phyloP scores from a whole-genome alignment of 2,329 filamentous ascomycete genomes.

The Chrysosporium keratinophilum region DNA sequence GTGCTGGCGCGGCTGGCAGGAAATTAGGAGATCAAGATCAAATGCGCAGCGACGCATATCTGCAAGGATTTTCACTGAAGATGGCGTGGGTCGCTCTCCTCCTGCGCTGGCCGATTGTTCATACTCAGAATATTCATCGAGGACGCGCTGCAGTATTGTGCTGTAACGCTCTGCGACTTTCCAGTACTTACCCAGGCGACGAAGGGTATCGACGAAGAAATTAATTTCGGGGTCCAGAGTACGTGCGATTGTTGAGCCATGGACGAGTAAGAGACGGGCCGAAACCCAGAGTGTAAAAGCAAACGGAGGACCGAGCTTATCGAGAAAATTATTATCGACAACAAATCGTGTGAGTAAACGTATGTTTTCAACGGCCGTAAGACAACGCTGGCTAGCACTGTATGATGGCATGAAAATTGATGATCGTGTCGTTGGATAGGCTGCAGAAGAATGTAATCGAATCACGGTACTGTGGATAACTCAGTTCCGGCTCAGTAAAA shows the following conservation, averaged over 20 bases:
- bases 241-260: conserved; percentile 80
- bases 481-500: neutral
- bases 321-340: conserved; percentile 60
- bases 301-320: conserved; percentile 78
- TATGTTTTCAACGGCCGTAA: conserved; percentile 73
- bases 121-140: conserved; percentile 75
- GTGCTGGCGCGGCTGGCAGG: conserved; percentile 54
- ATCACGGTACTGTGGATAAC: conserved; percentile 56
- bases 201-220: conserved; percentile 71
- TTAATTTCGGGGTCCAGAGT: conserved; percentile 68
- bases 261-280: conserved; percentile 73
- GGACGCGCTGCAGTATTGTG: conserved; percentile 65
- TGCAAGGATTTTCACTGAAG: conserved; percentile 72
- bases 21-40: conserved; percentile 82
- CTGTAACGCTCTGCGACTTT: conserved; percentile 76
- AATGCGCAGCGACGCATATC: conserved; percentile 89
- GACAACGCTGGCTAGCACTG: conserved; percentile 71
- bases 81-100: conserved; percentile 64
- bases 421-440: conserved; percentile 80
- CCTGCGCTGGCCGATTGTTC: conserved; percentile 41
- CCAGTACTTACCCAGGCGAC: conserved; percentile 74
- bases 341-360: conserved; percentile 69
- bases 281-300: conserved; percentile 90
- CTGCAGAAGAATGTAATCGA: conserved; percentile 79
- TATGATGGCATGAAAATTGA: conserved; percentile 84